Base-by-base conservation (phyloP, 306 rosid genomes). In the Ormosia emarginata region DNA sequence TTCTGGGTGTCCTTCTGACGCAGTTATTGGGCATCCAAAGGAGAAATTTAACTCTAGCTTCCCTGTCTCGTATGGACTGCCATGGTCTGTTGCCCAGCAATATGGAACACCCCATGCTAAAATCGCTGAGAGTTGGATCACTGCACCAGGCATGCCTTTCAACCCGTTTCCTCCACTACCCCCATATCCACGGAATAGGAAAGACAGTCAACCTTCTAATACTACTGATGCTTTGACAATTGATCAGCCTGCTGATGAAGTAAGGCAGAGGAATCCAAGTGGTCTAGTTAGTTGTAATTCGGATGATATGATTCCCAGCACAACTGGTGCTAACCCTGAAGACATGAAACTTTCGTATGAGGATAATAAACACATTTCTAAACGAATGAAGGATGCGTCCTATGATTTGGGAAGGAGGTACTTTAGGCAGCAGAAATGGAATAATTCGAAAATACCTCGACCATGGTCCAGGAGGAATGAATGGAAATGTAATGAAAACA, bases 81-180 rank as follows among this genome's bases (percentile, higher is more conserved):
- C 99, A 9, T 78, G 87, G 72, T 89, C 89, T 70, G 85, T 90
- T 39, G 72, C 92, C 79, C 89, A 88, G 84, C 94, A 87, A 75
- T 85, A 56, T 74, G 98, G 94, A 69, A 88, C 89, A 63, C 86
- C 92, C 46, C 83, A 70, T 49, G 67, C 88, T 74, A 93, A 84
- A 82, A 85, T 77, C 63, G 63, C 64, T 4, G 96, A 81, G 71
- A 75, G 88, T 78, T 89, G 97, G 94, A 82, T 75, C 84, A 85
- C 87, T 80, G 97, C 99, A 37, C 98, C 97, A 13, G 97, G 94
- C 77, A 81, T 93, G 89, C 98, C 99, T 79, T 96, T 93, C 83
- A 81, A 67, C 78, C 97, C 97, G 37, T 96, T 93, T 87, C 99
- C 99, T 67, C 99, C 99, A 10, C 66, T 92, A 52, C 99, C 99